Conservation (phyloP, 495 filamentous ascomycete genomes). For the Neurospora discreta region DNA sequence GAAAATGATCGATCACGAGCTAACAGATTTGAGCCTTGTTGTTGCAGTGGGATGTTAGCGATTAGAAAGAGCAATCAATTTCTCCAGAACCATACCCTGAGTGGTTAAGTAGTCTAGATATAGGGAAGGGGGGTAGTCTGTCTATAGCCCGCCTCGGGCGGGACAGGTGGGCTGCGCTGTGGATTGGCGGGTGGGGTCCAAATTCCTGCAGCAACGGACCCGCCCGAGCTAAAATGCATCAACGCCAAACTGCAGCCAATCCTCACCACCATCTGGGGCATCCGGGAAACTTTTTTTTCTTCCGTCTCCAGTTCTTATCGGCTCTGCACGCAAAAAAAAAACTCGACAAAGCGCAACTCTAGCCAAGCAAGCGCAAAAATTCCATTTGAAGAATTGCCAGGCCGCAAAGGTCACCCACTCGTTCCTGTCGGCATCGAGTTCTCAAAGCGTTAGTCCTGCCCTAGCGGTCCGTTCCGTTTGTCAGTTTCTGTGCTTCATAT, state of each 20-base stretch:
- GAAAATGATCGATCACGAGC: no score
- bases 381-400: not conserved
- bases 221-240: conserved; percentile 9
- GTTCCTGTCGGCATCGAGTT: not conserved
- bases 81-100: no score
- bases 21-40: no score
- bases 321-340: not conserved
- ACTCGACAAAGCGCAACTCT: not conserved
- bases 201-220: not conserved
- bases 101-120: no score
- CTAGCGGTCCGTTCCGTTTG: not conserved
- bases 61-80: no score
- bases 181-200: not conserved
- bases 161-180: not conserved
- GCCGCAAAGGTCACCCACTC: not conserved
- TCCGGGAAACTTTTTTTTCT: not conserved
- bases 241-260: conserved; percentile 9
- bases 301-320: not conserved
- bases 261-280: conserved; percentile 2
- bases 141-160: no score
- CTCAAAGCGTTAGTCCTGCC: not conserved
- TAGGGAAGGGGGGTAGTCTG: no score
- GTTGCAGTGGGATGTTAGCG: no score
- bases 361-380: not conserved
- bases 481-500: not conserved